Base-by-base conservation (phyloP, 2,329 filamentous ascomycete species). In the Sclerotinia nivalis region DNA sequence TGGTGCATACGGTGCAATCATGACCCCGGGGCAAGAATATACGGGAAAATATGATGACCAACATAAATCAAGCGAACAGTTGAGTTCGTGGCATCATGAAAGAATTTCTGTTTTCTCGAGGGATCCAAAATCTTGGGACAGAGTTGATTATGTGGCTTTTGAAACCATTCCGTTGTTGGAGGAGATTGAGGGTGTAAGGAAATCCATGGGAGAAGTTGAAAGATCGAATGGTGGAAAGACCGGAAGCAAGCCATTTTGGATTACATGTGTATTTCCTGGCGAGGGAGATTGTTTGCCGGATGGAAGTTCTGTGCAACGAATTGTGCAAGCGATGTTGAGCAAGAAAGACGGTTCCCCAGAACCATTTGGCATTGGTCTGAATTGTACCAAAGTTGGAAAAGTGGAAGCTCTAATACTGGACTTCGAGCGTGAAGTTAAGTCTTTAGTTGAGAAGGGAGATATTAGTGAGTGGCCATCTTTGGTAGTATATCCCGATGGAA, bases 401-500 rank as follows among this genome's bases (percentile, higher is more conserved):
- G 81, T 92, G 43, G 83, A 85, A 2, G 76, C 79, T 0, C 79
- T 91, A 22, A 79, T 92, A 25, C 79, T 78, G 25, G 81, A 84
- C 62, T 89, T 86, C 65, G 87, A 90, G 74, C 81, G 79, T 4
- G 83, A 81, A 12, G 77, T 88, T 22, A 70, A 72, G 13, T 72
- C 70, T n/a, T 66, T 87, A 78, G 20, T 66, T 83, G 1, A 28
- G 71, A 0, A 74, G 75, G 9, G 84, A 82, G 81, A 65, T n/a
- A 1, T 43, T 37, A 65, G 61, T 40, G 75, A 76, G 8, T 84
- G 82, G 80, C 88, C 88, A 0, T 82, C 81, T 28, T 78, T 91
- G 67, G 85, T 91, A 6, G 74, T 91, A 25, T 91, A 91, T 76
- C 89, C 89, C 0, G 89, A 92, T 77, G 89, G 89, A 0, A 91